These are phyloP conservation scores for Debaryomyces fabryi DNA, from an alignment of 1,139 yeast species.

Conservation along the genomic window DNA sequence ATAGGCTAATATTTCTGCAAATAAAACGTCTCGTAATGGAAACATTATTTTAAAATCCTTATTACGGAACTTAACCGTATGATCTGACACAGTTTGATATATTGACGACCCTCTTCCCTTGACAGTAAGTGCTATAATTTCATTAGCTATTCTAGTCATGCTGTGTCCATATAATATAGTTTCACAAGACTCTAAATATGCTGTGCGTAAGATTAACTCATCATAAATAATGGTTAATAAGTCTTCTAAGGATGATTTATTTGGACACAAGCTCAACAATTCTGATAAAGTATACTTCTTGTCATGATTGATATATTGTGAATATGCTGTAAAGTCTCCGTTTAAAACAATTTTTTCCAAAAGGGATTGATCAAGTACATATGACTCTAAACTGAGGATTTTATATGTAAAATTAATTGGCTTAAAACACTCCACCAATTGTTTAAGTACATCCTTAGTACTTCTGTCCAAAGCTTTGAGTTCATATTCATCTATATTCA, in stretches of 20 bases:
- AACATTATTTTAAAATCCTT: constrained; percentile 49
- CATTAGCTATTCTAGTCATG: constrained; percentile 83
- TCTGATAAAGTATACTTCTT: constrained; percentile 22
- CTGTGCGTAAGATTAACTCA: constrained; percentile 51
- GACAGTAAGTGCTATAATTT: constrained; percentile 77
- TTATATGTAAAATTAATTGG: constrained; percentile 35
- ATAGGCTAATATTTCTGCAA: constrained; percentile 65
- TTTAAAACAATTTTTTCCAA: constrained; percentile 31
- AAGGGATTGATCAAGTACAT: constrained; percentile 26
- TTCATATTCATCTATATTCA: constrained; percentile 51
- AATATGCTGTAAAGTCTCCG: constrained; percentile 30
- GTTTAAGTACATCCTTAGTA: constrained; percentile 21
- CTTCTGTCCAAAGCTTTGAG: constrained; percentile 19
- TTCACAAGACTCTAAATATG: constrained; percentile 47
- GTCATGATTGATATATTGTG: constrained; percentile 12
- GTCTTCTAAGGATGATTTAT: constrained; percentile 67
- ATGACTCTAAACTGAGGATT: constrained; percentile 42
- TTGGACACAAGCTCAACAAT: constrained; percentile 39
- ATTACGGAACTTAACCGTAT: constrained; percentile 28
- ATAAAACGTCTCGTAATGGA: constrained; percentile 77
- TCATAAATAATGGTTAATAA: constrained; percentile 51
- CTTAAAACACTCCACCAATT: constrained; percentile 23
- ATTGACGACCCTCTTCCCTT: constrained; percentile 84
- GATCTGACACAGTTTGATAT: constrained; percentile 55
- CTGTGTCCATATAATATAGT: constrained; percentile 74